Evolutionary conservation across 2,329 filamentous ascomycete species (phyloP).

Genomic region (Paecilomyces niveus): DNA sequence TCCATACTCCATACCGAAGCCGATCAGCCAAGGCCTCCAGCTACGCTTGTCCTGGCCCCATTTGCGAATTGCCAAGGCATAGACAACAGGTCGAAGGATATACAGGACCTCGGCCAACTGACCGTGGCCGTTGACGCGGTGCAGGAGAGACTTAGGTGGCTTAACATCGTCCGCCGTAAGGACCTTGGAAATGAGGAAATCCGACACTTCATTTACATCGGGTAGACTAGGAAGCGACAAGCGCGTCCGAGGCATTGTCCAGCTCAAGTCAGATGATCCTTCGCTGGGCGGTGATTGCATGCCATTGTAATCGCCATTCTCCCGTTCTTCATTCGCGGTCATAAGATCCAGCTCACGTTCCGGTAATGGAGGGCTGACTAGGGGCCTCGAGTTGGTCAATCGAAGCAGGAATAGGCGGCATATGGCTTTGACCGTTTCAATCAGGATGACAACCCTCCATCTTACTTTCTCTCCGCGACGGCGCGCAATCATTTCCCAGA

Average conservation of each 20-base stretch:
- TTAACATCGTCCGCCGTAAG: constrained; percentile 96
- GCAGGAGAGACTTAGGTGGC: constrained; percentile 77
- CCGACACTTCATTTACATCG: constrained; percentile 71
- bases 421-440: constrained; percentile 80
- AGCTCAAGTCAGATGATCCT: constrained; percentile 47
- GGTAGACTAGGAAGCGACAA: constrained; percentile 78
- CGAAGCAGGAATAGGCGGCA: constrained; percentile 74
- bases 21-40: constrained; percentile 89
- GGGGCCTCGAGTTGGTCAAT: constrained; percentile 72
- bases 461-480: constrained; percentile 68
- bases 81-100: constrained; percentile 80
- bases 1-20: constrained; percentile 75
- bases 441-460: constrained; percentile 78
- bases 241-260: constrained; percentile 92
- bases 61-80: constrained; percentile 73
- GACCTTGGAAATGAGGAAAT: constrained; percentile 82
- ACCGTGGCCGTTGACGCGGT: constrained; percentile 63
- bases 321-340: constrained; percentile 44
- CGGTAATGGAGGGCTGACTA: constrained; percentile 77
- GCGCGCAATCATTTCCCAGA: constrained; percentile 98
- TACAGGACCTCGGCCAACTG: constrained; percentile 86
- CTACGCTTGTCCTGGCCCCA: constrained; percentile 65
- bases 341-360: constrained; percentile 73
- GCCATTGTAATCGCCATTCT: constrained; percentile 45
- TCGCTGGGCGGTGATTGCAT: constrained; percentile 39